These are phyloP conservation scores for Seminavis robusta DNA, from an alignment of 108 stramenopile genomes.

Conservation along the genomic window DNA sequence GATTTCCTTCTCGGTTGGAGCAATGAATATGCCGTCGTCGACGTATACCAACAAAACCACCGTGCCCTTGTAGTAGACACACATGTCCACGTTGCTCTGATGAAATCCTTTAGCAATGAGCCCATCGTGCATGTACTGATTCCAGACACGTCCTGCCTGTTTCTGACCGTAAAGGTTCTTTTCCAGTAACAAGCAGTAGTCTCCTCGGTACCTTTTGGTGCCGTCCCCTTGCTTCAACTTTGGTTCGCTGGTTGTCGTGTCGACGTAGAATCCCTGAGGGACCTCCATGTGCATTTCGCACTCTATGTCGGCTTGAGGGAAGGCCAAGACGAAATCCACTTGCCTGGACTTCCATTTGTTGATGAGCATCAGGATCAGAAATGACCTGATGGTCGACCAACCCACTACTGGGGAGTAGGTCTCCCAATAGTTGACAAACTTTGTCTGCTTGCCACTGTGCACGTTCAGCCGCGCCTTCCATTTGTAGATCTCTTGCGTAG, in stretches of 20 bases:
- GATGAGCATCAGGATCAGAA: conserved; percentile 18
- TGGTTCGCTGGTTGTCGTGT: conserved; percentile 2
- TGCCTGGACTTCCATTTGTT: conserved; percentile 22
- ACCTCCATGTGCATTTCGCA: conserved; percentile 32
- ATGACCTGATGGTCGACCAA: conserved; percentile 20
- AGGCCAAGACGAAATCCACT: conserved; percentile 36
- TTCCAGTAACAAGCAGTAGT: conserved; percentile 28
- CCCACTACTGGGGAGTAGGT: conserved; percentile 38
- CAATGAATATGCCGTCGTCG: conserved; percentile 42
- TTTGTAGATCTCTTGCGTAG: conserved; percentile 31
- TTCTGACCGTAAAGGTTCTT: conserved; percentile 40
- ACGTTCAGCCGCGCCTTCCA: conserved; percentile 39
- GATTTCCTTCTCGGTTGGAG: conserved; percentile 20
- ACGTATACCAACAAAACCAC: conserved; percentile 39
- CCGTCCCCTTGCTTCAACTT: conserved; percentile 17
- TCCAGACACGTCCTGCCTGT: conserved; percentile 35
- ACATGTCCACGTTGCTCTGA: conserved; percentile 40
- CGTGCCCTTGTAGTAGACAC: conserved; percentile 39
- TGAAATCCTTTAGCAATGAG: conserved; percentile 20
- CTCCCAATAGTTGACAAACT: conserved; percentile 27
- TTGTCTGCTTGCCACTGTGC: conserved; percentile 7
- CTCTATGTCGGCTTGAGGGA: conserved; percentile 28
- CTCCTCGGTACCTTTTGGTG: too few relatives aligned
- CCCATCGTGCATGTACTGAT: conserved; percentile 23
- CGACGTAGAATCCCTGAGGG: conserved; percentile 27